phyloP scores from a whole-genome alignment of 2,329 filamentous ascomycete species.

The Neopestalotiopsis rosae region DNA sequence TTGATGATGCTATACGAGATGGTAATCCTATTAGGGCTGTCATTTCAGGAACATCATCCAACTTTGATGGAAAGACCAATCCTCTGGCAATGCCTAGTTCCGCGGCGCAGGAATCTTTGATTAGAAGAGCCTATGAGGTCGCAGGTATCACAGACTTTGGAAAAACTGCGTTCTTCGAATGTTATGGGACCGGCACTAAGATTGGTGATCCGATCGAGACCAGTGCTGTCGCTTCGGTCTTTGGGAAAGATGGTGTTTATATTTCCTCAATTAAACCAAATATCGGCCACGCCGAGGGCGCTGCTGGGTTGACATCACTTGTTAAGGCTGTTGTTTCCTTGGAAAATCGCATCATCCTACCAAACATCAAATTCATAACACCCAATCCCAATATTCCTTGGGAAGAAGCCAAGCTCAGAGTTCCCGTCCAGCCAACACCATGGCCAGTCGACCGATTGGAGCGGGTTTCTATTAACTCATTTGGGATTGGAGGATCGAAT shows the following conservation, averaged over 20 bases:
- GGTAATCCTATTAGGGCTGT: constrained; percentile 43
- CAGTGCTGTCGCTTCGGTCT: constrained; percentile 24
- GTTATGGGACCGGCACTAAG: constrained; percentile 33
- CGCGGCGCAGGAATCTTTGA: background rate
- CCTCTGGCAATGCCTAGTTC: background rate
- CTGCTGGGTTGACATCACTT: constrained; percentile 30
- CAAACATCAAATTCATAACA: constrained; percentile 35
- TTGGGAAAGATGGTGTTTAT: constrained; percentile 25
- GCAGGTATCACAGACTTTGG: background rate
- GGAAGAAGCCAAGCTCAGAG: background rate
- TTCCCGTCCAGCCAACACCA: background rate
- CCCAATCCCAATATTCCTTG: background rate
- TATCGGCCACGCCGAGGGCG: constrained; percentile 42
- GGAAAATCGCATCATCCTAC: constrained; percentile 29
- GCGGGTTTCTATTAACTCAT: constrained; percentile 33
- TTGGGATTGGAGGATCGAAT: constrained; percentile 35
- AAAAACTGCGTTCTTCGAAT: background rate
- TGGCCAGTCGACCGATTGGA: constrained; percentile 4
- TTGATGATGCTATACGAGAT: constrained; percentile 48
- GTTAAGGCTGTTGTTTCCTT: constrained; percentile 29
- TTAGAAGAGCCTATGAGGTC: background rate
- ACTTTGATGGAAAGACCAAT: constrained; percentile 33
- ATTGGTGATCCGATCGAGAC: constrained; percentile 32
- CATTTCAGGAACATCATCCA: constrained; percentile 43
- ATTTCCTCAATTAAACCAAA: constrained; percentile 29